Base-by-base conservation (phyloP, 78 protist genomes). In the Mantamonas sphyraenae region DNA sequence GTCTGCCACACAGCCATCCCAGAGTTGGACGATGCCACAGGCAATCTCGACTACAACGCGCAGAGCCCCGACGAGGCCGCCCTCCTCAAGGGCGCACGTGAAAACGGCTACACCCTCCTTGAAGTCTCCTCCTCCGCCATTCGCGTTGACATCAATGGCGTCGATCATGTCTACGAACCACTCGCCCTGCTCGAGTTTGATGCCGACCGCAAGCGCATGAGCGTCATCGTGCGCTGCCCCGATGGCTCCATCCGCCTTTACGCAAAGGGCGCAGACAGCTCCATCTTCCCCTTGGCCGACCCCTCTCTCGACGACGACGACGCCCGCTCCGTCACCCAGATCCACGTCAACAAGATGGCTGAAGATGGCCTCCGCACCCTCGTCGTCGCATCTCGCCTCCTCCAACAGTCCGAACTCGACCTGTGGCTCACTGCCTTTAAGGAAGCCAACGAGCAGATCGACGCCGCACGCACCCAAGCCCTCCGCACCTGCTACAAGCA, bases 61-160 rank as follows among this genome's bases (percentile, higher is more conserved):
- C 64, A 84, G 8, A 79, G 88, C 20, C 93, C 95, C 9, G 95
- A 88, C 68, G 95, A 88, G 67, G 77, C 43, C 0, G 95, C 95
- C 22, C 68, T 90, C 7, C 80, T 85, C n/a, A 38, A 35, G 7
- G 79, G 75, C 2, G 76, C 87, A 22, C 42, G 12, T 19, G 31
- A 16, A 63, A 40, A 59, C 59, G 78, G 76, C 31, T 79, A 24
- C 63, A 47, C 53, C 53, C 12, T 47, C 16, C 53, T 47, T 16
- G 53, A 47, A 47, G n/a, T n/a, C n/a, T n/a, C n/a, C n/a, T n/a
- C n/a, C n/a, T n/a, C n/a, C n/a, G n/a, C n/a, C n/a, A n/a, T n/a
- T n/a, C n/a, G n/a, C n/a, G n/a, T n/a, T n/a, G n/a, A n/a, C n/a
- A n/a, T n/a, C n/a, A n/a, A n/a, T n/a, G n/a, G n/a, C n/a, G 53